A percentile compares a stretch with the other conserved stretches of the same genome.
Conservation (phyloP, 345 rosid species). For the Rubroshorea leprosula region DNA sequence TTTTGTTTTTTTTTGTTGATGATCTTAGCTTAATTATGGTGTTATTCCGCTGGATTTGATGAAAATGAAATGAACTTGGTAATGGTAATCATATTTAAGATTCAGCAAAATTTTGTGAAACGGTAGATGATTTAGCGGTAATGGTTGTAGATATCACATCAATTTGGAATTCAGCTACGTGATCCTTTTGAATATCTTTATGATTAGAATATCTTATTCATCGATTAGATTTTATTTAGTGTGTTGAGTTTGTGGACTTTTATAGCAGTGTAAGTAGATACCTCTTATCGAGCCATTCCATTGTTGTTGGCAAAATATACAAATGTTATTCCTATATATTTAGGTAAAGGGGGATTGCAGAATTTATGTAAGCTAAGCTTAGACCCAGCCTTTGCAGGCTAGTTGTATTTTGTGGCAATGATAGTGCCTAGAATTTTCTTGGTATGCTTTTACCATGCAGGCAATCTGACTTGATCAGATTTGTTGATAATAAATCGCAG, state of each 20-base stretch:
- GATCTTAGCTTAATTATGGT: neutral
- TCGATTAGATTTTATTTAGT: no score
- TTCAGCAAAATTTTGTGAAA: neutral
- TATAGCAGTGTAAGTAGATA: no score
- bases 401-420: neutral
- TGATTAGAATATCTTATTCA: no score
- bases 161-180: no score
- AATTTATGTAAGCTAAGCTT: neutral
- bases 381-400: neutral
- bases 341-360: neutral
- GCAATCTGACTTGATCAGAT: constrained; percentile 14
- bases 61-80: neutral
- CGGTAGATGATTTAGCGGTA: no score
- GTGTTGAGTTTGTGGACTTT: no score
- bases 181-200: no score
- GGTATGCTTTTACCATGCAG: neutral
- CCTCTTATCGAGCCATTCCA: no score
- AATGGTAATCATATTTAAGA: neutral
- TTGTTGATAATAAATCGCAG: constrained; percentile 37
- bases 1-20: neutral
- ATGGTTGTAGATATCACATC: no score
- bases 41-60: neutral
- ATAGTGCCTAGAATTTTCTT: constrained; percentile 4
- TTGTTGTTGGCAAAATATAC: no score
- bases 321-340: no score